Evolutionary conservation across 2,329 filamentous ascomycete species (phyloP).

Genomic region (Colletotrichum gloeosporioides): DNA sequence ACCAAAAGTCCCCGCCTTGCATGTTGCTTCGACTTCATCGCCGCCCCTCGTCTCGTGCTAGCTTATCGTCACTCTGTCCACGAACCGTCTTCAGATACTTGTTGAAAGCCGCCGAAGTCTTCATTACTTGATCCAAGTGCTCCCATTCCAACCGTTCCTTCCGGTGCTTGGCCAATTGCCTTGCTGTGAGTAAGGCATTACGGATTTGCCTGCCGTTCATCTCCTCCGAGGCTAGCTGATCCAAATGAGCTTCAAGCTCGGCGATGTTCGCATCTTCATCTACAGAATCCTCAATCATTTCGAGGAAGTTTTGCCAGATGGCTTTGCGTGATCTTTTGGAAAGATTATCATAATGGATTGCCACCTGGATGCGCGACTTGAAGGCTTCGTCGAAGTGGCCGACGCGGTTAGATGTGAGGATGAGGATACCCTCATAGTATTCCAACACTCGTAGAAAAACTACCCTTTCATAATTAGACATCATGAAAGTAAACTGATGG

Average conservation of each 20-base stretch:
- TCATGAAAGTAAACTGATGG: too few species aligned
- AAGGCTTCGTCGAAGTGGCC: background rate
- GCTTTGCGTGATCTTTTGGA: background rate
- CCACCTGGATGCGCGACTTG: background rate
- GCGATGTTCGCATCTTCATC: background rate
- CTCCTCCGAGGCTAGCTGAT: fast-evolving
- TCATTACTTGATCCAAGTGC: background rate
- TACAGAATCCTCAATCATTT: fast-evolving
- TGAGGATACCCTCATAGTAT: background rate
- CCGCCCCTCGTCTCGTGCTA: background rate
- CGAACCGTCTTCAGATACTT: background rate
- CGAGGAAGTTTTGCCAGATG: background rate
- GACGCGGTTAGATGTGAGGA: fast-evolving
- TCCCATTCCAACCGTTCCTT: fast-evolving
- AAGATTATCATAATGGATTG: background rate
- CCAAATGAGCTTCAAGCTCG: background rate
- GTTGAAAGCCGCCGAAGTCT: background rate
- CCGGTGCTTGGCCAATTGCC: fast-evolving
- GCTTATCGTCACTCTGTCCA: background rate
- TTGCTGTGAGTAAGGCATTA: fast-evolving
- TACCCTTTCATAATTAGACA: fast-evolving
- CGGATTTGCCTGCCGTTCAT: background rate
- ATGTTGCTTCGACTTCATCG: too few species aligned
- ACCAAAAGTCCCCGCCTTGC: too few species aligned
- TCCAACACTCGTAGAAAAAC: fast-evolving